phyloP scores from a whole-genome alignment of 768 basidiomycete genomes.

The Pilatotrama ljubarskyi region DNA sequence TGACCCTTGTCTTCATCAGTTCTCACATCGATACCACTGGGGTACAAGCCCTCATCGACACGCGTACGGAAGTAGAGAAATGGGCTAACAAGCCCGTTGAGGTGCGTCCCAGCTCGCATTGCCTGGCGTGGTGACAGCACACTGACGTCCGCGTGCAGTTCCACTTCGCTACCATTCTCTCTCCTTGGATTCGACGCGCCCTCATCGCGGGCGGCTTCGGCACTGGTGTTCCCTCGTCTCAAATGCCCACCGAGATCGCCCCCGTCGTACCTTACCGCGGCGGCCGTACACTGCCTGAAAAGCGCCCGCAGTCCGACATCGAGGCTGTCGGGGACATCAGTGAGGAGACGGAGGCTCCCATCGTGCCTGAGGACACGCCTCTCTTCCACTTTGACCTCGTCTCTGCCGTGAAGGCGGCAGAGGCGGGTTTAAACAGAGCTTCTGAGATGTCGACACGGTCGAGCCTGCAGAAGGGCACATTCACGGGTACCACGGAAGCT shows the following conservation, averaged over 20 bases:
- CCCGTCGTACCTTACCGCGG: conserved; percentile 68
- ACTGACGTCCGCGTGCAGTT: conserved; percentile 49
- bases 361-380: conserved; percentile 61
- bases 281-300: conserved; percentile 32
- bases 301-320: background rate
- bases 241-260: conserved; percentile 63
- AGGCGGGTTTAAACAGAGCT: conserved; percentile 30
- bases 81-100: conserved; percentile 80
- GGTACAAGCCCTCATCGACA: conserved; percentile 88
- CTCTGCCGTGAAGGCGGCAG: conserved; percentile 70
- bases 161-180: conserved; percentile 91
- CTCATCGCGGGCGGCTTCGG: conserved; percentile 92
- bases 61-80: conserved; percentile 82
- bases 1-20: conserved; percentile 38
- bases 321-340: conserved; percentile 11
- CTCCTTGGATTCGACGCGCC: conserved; percentile 91
- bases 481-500: background rate
- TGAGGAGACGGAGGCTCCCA: conserved; percentile 27
- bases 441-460: conserved; percentile 5
- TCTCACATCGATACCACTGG: conserved; percentile 91
- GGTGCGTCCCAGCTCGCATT: conserved; percentile 38
- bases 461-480: conserved; percentile 8
- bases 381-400: conserved; percentile 91
- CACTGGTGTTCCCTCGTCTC: conserved; percentile 48
- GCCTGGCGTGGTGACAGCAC: background rate